Evolutionary conservation across 768 basidiomycete species (phyloP), one percentile per base, ranked within the genome.

Genomic region (Mycena alexandri): DNA sequence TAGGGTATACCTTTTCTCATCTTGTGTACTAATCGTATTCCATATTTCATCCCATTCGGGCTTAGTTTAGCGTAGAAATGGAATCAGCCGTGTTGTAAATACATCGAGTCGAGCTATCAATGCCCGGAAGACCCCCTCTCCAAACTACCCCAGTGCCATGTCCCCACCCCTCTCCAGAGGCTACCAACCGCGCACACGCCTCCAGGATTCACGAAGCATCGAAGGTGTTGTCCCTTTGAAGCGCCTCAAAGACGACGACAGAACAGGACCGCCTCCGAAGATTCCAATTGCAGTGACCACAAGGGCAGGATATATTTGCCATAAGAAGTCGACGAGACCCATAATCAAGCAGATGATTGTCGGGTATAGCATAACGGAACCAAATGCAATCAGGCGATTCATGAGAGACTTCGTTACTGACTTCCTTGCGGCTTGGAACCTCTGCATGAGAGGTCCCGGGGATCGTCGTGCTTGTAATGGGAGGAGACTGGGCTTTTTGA

Each of bases 1-100:
- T 87, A 54, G 42, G 38, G 25, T 29, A 21, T 60, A 52, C 25
- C 41, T 17, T 42, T 57, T 29, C 19, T 21, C 19, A 46, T 36
- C 34, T 43, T 61, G n/a, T 65, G 34, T 29, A 29, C 52, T 59
- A 63, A n/a, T 47, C 57, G 34, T 44, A 57, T 46, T 25, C 29
- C 12, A 14, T 59, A 65, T 43, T 46, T 53, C 59, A 58, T 44
- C 46, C n/a, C 21, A 6, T 21, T 24, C 21, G 41, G 38, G 17
- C 34, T 17, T 24, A 43, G 10, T 33, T 43, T 52, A 65, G 21
- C 16, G 29, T 57, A 57, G 56, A 44, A 36, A 44, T 65, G 56
- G 16, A 50, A 58, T 38, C 55, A 33, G 41, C 33, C 29, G 17
- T 50, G 41, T 50, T 21, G n/a, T 36, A 17, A 22, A 63, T 63